Evolutionary conservation across 768 basidiomycete species (phyloP), one percentile per base, ranked within the genome.

Genomic region (Trametes punicea): DNA sequence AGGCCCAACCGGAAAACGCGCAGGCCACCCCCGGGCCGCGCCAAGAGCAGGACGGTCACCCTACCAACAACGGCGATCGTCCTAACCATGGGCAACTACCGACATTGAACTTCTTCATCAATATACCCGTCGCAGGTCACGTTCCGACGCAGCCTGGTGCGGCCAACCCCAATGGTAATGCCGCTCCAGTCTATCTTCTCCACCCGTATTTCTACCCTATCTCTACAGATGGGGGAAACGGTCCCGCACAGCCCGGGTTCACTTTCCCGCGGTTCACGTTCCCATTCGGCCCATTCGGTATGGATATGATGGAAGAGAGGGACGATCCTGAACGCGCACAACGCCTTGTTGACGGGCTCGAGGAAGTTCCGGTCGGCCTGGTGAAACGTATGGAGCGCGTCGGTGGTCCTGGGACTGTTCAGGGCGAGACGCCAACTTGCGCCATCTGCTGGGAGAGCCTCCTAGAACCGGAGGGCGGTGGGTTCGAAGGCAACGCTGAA

Each of bases 401-500:
- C 4, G 72, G 72, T 1, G 72, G 74, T 23, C 57, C 65, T 39
- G 63, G 59, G 30, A 56, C 57, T 13, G 46, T 48, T 8, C 60
- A 55, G n/a, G 59, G 71, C 2, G 65, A 67, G 29, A 69, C 71
- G 9, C 77, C 81, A 13, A 73, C 71, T 10, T 90, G 88, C 65
- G 87, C 88, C 2, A 81, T 90, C 41, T 91, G 88, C 66, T 90
- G 86, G 87, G 88, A 90, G 62, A 73, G 73, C 29, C 64, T 90
- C 18, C 68, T 90, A 50, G 76, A 80, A 42, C 63, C 62, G 62
- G 74, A 64, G 74, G 79, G 55, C 67, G 80, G 70, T 33, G 66
- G 64, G 7, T 73, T 61, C 62, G 66, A 31, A 46, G 48, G 57
- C 21, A 53, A 59, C 27, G 58, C 52, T 8, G 55, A 61, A 26